phyloP scores from a whole-genome alignment of 2,329 filamentous ascomycete species.

The Aspergillus sp. region DNA sequence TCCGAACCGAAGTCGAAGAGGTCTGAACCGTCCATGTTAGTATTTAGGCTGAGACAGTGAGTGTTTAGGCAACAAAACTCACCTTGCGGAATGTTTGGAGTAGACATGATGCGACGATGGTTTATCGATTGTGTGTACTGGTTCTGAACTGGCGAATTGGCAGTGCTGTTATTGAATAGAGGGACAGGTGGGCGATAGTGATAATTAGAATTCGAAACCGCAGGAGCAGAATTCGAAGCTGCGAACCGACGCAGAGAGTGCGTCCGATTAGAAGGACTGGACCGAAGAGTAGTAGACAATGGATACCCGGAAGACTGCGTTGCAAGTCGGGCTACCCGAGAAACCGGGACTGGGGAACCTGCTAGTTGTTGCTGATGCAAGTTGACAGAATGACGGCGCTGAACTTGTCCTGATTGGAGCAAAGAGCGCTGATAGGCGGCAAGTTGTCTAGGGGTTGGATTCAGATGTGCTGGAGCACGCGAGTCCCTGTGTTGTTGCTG shows the following conservation, averaged over 20 bases:
- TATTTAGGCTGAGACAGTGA: slow-evolving; percentile 7
- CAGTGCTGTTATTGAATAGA: slow-evolving; percentile 35
- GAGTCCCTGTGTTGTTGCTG: slow-evolving; percentile 24
- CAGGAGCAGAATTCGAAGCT: slow-evolving; percentile 28
- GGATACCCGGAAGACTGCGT: slow-evolving; percentile 40
- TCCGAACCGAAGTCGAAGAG: slow-evolving; percentile 32
- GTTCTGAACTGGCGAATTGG: slow-evolving; percentile 29
- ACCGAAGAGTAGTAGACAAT: slow-evolving; percentile 40
- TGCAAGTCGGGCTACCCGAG: slow-evolving; percentile 41
- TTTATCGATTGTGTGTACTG: slow-evolving; percentile 24
- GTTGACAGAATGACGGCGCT: slow-evolving; percentile 38
- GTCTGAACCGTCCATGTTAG: slow-evolving; percentile 23
- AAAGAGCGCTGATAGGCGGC: slow-evolving; percentile 32
- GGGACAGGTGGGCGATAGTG: slow-evolving; percentile 42
- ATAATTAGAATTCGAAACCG: slow-evolving; percentile 38
- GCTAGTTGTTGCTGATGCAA: slow-evolving; percentile 34
- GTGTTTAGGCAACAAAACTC: slow-evolving; percentile 2
- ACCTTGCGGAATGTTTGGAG: slow-evolving; percentile 40
- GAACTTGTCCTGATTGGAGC: slow-evolving; percentile 34
- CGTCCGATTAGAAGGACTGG: slow-evolving; percentile 34
- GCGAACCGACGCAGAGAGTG: slow-evolving; percentile 35
- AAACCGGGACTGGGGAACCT: slow-evolving; percentile 38
- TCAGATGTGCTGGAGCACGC: slow-evolving; percentile 36
- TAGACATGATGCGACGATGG: slow-evolving; percentile 42
- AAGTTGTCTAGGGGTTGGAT: slow-evolving; percentile 38